These are phyloP conservation scores for Gossypium longicalyx DNA, from an alignment of 345 rosid genomes.

Conservation along the genomic window DNA sequence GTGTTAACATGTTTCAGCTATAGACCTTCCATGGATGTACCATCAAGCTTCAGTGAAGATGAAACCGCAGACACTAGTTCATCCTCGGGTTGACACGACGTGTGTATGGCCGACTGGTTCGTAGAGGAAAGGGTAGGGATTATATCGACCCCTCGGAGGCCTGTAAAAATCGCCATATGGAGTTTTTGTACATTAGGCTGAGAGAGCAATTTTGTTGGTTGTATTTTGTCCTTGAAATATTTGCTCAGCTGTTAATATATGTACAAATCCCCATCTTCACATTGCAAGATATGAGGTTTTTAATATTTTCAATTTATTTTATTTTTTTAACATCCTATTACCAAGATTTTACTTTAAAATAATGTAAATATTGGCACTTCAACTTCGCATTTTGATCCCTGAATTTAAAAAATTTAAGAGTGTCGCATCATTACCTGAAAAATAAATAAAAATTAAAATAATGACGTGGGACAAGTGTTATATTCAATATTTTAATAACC, in stretches of 20 bases:
- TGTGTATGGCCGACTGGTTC: not conserved
- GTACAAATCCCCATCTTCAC: slow-evolving; percentile 16
- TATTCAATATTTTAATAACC: too few relatives aligned
- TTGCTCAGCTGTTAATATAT: slow-evolving; percentile 18
- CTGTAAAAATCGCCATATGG: not conserved
- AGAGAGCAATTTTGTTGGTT: slow-evolving; percentile 5
- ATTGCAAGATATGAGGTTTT: not conserved
- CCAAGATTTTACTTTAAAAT: too few relatives aligned
- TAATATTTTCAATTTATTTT: not conserved
- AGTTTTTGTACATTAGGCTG: not conserved
- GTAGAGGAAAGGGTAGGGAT: not conserved
- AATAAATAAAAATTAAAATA: too few relatives aligned
- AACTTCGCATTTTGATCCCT: too few relatives aligned
- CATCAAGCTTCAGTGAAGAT: slow-evolving; percentile 63
- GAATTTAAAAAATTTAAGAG: too few relatives aligned
- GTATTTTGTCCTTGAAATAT: slow-evolving; percentile 1
- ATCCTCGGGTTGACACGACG: slow-evolving; percentile 34
- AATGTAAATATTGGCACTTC: too few relatives aligned
- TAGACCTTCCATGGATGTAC: slow-evolving; percentile 44
- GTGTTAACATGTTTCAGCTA: slow-evolving; percentile 8
- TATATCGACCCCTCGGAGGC: not conserved
- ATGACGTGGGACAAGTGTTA: too few relatives aligned
- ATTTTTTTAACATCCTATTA: too few relatives aligned
- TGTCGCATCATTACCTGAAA: too few relatives aligned
- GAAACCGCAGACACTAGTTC: slow-evolving; percentile 61